phyloP scores from a whole-genome alignment of 225 moss, liverwort and hornwort genomes.

The Bryoerythrophyllum caledonicum region DNA sequence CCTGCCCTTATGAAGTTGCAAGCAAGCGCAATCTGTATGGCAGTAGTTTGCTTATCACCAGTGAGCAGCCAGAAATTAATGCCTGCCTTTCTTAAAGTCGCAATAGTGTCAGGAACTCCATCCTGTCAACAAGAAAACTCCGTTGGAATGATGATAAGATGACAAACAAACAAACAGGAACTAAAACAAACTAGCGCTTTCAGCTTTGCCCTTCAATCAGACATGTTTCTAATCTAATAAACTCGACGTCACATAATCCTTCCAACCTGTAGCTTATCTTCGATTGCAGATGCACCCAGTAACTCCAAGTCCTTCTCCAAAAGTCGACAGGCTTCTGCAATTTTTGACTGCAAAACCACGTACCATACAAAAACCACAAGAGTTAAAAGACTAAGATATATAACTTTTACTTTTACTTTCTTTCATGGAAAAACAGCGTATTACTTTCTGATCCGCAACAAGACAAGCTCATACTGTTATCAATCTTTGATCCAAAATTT shows the following conservation, averaged over 20 bases:
- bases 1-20: slow-evolving; percentile 91
- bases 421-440: background rate
- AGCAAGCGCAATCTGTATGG: slow-evolving; percentile 85
- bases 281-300: slow-evolving; percentile 93
- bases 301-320: slow-evolving; percentile 81
- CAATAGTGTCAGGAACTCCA: slow-evolving; percentile 94
- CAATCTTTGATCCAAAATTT: background rate
- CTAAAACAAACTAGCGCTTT: background rate
- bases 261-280: slow-evolving; percentile 93
- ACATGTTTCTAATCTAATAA: background rate
- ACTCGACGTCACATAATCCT: slow-evolving; percentile 10
- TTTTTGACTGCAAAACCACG: slow-evolving; percentile 59
- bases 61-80: slow-evolving; percentile 99
- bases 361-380: slow-evolving; percentile 13
- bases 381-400: slow-evolving; percentile 4
- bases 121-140: slow-evolving; percentile 53
- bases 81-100: slow-evolving; percentile 80
- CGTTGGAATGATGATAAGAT: slow-evolving; percentile 26
- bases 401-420: background rate
- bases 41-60: slow-evolving; percentile 95
- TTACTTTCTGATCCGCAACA: slow-evolving; percentile 14
- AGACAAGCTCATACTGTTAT: slow-evolving; percentile 9
- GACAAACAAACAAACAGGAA: slow-evolving; percentile 4
- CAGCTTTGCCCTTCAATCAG: background rate
- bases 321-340: slow-evolving; percentile 78